These are phyloP conservation scores for Ophiosphaerella narmari DNA, from an alignment of 2,329 filamentous ascomycete species.

Conservation along the genomic window DNA sequence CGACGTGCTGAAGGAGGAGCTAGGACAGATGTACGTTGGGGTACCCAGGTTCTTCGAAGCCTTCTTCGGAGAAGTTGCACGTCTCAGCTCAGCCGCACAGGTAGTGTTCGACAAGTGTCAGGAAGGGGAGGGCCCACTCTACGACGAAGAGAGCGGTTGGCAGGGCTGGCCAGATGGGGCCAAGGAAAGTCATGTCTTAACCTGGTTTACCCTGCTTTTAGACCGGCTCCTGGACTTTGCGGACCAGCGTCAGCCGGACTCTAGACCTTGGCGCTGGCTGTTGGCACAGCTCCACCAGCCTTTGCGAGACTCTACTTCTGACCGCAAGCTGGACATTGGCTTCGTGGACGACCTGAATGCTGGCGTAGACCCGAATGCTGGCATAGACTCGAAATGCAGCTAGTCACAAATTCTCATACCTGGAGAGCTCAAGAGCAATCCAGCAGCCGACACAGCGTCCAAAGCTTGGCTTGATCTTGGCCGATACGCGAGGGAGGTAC, in stretches of 20 bases:
- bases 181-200: constrained; percentile 19
- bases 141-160: constrained; percentile 21
- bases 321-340: constrained; percentile 31
- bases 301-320: constrained; percentile 25
- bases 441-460: constrained; percentile 45
- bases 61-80: constrained; percentile 22
- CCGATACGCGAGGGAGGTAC: constrained; percentile 52
- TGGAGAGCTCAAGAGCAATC: constrained; percentile 55
- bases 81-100: constrained; percentile 13
- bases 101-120: not conserved
- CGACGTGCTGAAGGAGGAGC: constrained; percentile 21
- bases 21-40: constrained; percentile 23
- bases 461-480: constrained; percentile 44
- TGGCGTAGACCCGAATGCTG: constrained; percentile 18
- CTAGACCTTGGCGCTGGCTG: constrained; percentile 8
- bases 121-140: constrained; percentile 26
- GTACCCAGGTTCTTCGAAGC: constrained; percentile 27
- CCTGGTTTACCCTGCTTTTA: constrained; percentile 17
- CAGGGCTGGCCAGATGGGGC: constrained; percentile 23
- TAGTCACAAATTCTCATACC: constrained; percentile 53
- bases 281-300: constrained; percentile 24
- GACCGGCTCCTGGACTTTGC: no score
- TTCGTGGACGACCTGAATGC: constrained; percentile 26
- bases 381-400: constrained; percentile 24
- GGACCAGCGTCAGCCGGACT: no score